Conservation (phyloP, 2,329 filamentous ascomycete species). For the Colletotrichum incanum region DNA sequence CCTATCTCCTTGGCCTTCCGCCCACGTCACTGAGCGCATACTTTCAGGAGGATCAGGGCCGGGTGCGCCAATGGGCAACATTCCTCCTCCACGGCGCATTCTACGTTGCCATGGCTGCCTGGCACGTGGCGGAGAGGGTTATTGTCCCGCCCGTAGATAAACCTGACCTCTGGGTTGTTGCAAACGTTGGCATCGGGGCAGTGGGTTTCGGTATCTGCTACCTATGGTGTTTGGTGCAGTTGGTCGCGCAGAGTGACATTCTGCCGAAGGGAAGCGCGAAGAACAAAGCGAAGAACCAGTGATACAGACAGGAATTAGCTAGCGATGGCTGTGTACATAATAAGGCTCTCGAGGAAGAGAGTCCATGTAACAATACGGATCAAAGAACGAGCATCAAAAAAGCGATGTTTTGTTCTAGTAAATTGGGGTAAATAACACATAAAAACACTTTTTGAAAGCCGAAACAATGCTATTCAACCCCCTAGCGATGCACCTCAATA, state of each 20-base stretch:
- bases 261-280: slow-evolving; percentile 49
- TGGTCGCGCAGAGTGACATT: slow-evolving; percentile 73
- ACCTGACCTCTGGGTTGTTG: slow-evolving; percentile 95
- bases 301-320: slow-evolving; percentile 9
- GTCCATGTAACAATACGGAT: slow-evolving; percentile 21
- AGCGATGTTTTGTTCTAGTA: neutral
- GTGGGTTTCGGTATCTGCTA: slow-evolving; percentile 91
- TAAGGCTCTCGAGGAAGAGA: slow-evolving; percentile 1
- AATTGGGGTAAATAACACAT: slow-evolving; percentile 3
- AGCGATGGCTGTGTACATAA: slow-evolving; percentile 36
- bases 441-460: slow-evolving; percentile 28
- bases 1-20: slow-evolving; percentile 89
- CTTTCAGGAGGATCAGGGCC: slow-evolving; percentile 64
- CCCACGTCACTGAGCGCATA: slow-evolving; percentile 82
- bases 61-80: slow-evolving; percentile 72
- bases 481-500: slow-evolving; percentile 30
- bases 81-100: slow-evolving; percentile 80
- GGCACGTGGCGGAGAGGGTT: slow-evolving; percentile 84
- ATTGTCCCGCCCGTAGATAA: slow-evolving; percentile 80
- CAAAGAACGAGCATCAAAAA: slow-evolving; percentile 16
- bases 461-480: slow-evolving; percentile 27
- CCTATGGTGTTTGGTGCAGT: slow-evolving; percentile 87
- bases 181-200: slow-evolving; percentile 89
- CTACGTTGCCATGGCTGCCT: slow-evolving; percentile 83
- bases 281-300: slow-evolving; percentile 36